Evolutionary conservation across 2,329 filamentous ascomycete species (phyloP).

Genomic region (Teratosphaeria destructans): DNA sequence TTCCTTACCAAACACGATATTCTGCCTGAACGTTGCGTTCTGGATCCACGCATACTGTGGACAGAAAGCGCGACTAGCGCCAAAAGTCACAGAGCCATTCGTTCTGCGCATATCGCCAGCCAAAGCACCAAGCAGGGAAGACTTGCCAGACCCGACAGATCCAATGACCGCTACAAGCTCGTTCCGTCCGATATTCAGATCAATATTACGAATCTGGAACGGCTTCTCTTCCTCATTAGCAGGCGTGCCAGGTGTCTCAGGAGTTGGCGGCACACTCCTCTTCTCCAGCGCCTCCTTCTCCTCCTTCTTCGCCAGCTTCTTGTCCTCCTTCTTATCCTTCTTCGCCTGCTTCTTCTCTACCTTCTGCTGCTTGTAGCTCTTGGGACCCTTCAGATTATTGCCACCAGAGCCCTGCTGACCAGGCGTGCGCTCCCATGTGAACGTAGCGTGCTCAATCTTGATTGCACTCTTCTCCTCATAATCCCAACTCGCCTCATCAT

Average conservation of each 20-base stretch:
- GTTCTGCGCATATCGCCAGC: conserved; percentile 92
- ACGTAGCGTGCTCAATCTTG: conserved; percentile 60
- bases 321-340: conserved; percentile 31
- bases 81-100: conserved; percentile 59
- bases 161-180: conserved; percentile 81
- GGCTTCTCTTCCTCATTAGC: conserved; percentile 49
- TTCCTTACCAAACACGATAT: conserved; percentile 81
- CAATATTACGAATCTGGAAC: conserved; percentile 61
- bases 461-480: conserved; percentile 47
- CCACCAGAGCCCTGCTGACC: conserved; percentile 36
- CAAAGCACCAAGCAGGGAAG: conserved; percentile 73
- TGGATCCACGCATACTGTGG: conserved; percentile 98
- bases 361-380: conserved; percentile 28
- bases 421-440: conserved; percentile 73
- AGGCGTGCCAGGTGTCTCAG: conserved; percentile 7
- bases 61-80: conserved; percentile 77
- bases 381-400: conserved; percentile 12
- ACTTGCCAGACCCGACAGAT: conserved; percentile 83
- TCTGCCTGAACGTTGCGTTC: conserved; percentile 75
- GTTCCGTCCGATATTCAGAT: conserved; percentile 58
- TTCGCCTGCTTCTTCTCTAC: conserved; percentile 34
- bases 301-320: conserved; percentile 24
- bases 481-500: conserved; percentile 56
- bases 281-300: conserved; percentile 17
- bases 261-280: conserved; percentile 5